Evolutionary conservation across 2,329 filamentous ascomycete species (phyloP).

Genomic region (Aspergillus glaucus): DNA sequence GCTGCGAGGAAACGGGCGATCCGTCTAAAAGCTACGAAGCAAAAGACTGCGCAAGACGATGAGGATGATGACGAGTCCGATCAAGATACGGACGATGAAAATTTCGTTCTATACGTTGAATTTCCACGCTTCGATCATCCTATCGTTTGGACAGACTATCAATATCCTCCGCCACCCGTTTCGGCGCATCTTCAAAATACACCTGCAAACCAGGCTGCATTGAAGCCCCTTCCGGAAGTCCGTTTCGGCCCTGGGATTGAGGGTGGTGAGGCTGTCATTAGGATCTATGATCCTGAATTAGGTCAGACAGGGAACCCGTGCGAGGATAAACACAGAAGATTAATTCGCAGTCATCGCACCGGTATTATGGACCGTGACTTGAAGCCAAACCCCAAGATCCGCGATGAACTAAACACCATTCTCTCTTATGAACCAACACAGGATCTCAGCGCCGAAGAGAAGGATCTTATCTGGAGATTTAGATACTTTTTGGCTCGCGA

Average conservation of each 20-base stretch:
- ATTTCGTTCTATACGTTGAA: conserved; percentile 82
- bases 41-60: conserved; percentile 24
- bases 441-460: conserved; percentile 79
- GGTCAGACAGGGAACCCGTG: conserved; percentile 86
- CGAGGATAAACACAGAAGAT: conserved; percentile 85
- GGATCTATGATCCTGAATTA: conserved; percentile 89
- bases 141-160: conserved; percentile 87
- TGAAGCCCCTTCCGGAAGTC: conserved; percentile 80
- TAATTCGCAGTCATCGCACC: conserved; percentile 87
- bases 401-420: conserved; percentile 86
- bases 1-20: conserved; percentile 53
- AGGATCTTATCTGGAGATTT: conserved; percentile 96
- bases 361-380: conserved; percentile 92
- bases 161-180: conserved; percentile 79
- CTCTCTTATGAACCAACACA: conserved; percentile 91
- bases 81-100: conserved; percentile 49
- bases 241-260: conserved; percentile 87
- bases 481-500: conserved; percentile 88
- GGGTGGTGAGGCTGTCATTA: conserved; percentile 58
- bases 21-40: conserved; percentile 28
- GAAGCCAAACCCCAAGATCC: conserved; percentile 91
- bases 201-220: conserved; percentile 59
- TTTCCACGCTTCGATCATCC: conserved; percentile 93
- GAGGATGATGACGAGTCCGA: conserved; percentile 36
- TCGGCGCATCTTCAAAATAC: conserved; percentile 64